Conservation (phyloP, 352 stramenopile genomes). For the Pythium grandisporangium region DNA sequence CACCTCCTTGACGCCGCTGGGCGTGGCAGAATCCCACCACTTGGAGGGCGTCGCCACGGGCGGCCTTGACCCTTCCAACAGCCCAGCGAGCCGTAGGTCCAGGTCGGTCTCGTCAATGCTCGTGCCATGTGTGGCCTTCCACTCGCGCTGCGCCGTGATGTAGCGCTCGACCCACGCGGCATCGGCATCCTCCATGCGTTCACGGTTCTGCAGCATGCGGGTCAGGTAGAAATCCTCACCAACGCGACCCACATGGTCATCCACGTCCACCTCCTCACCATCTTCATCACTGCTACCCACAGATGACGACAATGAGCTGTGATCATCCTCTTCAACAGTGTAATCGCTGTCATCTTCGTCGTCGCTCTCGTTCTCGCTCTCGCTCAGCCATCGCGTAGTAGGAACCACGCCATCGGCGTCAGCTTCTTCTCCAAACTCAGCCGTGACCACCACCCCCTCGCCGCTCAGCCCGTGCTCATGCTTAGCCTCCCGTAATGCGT, state of each 20-base stretch:
- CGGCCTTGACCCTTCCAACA: too few species aligned
- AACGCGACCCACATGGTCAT: conserved; percentile 12
- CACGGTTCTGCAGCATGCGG: conserved; percentile 16
- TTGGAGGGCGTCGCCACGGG: too few species aligned
- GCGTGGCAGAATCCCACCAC: too few species aligned
- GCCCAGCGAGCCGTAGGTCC: conserved; percentile 6
- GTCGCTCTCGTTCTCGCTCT: conserved; percentile 1
- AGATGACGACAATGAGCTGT: too few species aligned
- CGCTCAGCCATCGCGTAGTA: neutral
- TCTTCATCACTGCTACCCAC: neutral
- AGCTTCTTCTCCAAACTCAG: neutral
- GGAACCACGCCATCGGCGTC: neutral
- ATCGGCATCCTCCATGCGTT: conserved; percentile 12
- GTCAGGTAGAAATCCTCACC: conserved; percentile 20
- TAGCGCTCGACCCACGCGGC: conserved; percentile 20
- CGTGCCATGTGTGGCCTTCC: conserved; percentile 19
- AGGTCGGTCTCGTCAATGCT: conserved; percentile 22
- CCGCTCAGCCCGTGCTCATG: conserved; percentile 6
- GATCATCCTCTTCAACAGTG: neutral
- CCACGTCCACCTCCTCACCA: conserved; percentile 9
- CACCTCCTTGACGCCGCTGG: neutral
- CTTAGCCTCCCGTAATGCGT: neutral
- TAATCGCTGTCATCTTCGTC: conserved; percentile 14
- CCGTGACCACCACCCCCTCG: conserved; percentile 1
- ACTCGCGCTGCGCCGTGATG: conserved; percentile 16